A percentile compares a stretch with the other conserved stretches of the same genome.
Evolutionary conservation across 495 filamentous ascomycete species (phyloP).

Genomic region (Tuber microsphaerosporum): DNA sequence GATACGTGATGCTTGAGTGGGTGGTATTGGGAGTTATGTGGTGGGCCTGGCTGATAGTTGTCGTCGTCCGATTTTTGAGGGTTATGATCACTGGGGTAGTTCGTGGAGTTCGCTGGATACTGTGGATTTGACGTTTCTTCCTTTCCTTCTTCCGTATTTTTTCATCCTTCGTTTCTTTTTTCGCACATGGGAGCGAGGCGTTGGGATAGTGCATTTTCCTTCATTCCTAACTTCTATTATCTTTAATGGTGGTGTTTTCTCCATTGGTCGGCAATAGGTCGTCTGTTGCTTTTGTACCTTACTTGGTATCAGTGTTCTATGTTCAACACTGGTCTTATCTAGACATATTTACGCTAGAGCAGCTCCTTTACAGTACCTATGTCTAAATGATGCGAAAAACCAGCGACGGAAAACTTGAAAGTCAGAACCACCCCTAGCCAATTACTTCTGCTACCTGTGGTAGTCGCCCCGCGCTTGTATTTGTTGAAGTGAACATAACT

Average conservation of each 20-base stretch:
- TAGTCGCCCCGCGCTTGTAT: neutral
- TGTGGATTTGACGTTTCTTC: conserved; percentile 43
- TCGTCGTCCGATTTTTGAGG: conserved; percentile 42
- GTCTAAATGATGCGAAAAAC: neutral
- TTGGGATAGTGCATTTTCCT: conserved; percentile 5
- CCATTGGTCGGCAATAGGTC: neutral
- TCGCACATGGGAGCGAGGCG: conserved; percentile 9
- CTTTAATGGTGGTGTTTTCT: conserved; percentile 4
- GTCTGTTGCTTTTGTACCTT: conserved; percentile 9
- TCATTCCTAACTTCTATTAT: neutral
- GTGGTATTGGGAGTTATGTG: conserved; percentile 47
- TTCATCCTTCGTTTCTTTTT: conserved; percentile 7
- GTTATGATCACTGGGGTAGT: conserved; percentile 22
- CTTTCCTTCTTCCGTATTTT: conserved; percentile 6
- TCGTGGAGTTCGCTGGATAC: conserved; percentile 31
- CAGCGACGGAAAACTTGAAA: neutral
- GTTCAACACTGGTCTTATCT: neutral
- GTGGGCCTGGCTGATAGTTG: conserved; percentile 48
- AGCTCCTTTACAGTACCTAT: neutral
- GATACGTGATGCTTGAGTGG: conserved; percentile 47
- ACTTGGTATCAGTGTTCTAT: conserved; percentile 2
- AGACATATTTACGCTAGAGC: neutral
- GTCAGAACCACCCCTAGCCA: neutral
- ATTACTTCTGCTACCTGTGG: neutral
- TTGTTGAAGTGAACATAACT: neutral